Base-by-base conservation (phyloP, 2,329 filamentous ascomycete species). In the Claviceps fusiformis region DNA sequence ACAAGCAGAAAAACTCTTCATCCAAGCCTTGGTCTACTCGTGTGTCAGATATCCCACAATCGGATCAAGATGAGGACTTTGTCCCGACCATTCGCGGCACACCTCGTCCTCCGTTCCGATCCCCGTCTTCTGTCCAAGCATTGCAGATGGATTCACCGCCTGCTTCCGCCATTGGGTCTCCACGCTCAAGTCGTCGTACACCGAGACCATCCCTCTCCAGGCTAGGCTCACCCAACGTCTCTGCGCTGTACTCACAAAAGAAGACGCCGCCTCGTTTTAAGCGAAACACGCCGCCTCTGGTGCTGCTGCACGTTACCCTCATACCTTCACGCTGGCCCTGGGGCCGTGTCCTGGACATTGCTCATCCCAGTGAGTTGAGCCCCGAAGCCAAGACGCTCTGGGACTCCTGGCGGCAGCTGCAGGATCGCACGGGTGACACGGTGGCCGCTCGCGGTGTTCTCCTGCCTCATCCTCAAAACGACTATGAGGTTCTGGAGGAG, bases 401-500 rank as follows among this genome's bases (percentile, higher is more conserved):
- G 31, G 79, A 82, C 58, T 80, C 81, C 37, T 87, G 83, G 79
- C 78, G 79, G 49, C 72, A 85, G 56, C 72, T 92, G 2, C 81
- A 84, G 59, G 83, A 87, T 54, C 84, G 86, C 56, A 74, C 88
- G 4, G 82, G 81, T 1, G 86, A 89, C 52, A 88, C 86, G 0
- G 81, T 90, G 11, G 76, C 87, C 59, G 79, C 87, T 64, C 78
- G 88, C 27, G 88, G 86, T 2, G 77, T 93, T 39, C 72, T 93
- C 47, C 76, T 93, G 8, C 81, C 86, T 2, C 89, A 93, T 64
- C 88, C 88, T 1, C 81, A 87, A 61, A 85, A 85, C 55, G 87
- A 91, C 65, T 92, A 87, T 63, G 87, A 91, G 67, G 71, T 89
- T 55, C 76, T 93, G 0, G 86, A 92, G 69, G 87, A 91, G 70